These are phyloP conservation scores for Colletotrichum eremochloae DNA, from an alignment of 2,329 filamentous ascomycete genomes.

Conservation along the genomic window DNA sequence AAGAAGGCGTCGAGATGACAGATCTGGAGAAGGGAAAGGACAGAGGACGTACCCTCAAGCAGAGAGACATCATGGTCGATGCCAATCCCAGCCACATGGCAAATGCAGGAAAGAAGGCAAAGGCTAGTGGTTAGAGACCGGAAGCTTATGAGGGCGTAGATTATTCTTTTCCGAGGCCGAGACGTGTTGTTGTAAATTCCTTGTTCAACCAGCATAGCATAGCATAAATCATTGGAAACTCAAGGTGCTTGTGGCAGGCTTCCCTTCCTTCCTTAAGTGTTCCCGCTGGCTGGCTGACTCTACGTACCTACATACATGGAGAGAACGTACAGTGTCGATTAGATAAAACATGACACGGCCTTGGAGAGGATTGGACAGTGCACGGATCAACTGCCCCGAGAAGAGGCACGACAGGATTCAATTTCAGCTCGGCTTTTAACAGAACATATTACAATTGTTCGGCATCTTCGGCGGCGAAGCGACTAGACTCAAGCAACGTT, in stretches of 20 bases:
- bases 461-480: neutral
- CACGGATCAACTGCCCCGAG: neutral
- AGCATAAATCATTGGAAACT: too few relatives aligned
- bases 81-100: neutral
- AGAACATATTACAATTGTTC: neutral
- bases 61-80: neutral
- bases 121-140: neutral
- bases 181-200: too few relatives aligned
- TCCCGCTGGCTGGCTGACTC: neutral
- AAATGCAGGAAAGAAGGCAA: neutral
- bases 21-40: constrained; percentile 26
- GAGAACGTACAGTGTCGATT: neutral
- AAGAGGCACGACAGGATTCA: neutral
- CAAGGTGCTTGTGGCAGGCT: neutral
- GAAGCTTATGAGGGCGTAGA: neutral
- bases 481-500: neutral
- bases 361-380: neutral
- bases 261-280: neutral
- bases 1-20: constrained; percentile 20
- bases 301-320: too few relatives aligned
- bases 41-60: neutral
- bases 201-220: neutral
- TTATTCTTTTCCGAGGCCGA: neutral
- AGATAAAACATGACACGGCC: neutral
- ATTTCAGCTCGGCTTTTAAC: neutral